Base-by-base conservation (phyloP, 805 yeast species). In the Lipomyces japonicus region DNA sequence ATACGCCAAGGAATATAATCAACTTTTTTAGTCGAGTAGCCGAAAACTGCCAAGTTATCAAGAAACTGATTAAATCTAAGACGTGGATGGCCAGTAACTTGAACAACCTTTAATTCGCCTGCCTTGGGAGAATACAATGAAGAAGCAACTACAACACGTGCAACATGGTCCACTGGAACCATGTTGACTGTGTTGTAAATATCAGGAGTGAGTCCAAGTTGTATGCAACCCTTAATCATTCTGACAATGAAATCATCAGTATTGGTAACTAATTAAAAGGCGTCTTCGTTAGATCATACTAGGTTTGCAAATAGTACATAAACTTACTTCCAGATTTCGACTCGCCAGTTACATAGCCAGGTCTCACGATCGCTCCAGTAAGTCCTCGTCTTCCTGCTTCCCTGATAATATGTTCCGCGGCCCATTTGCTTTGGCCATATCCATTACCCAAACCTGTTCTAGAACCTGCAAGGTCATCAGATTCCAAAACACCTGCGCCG, bases 91-190 rank as follows among this genome's bases (percentile, higher is more conserved):
- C 91, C 95, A 4, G 97, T 93, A n/a, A 93, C 97, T 39, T 93
- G 98, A 1, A 88, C 89, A 37, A 95, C 98, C 0, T 82, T 71
- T 38, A 81, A 69, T 14, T 71, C 71, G 16, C 44, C 23, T 14
- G 44, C 19, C 21, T 68, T 61, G 22, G 93, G 86, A 24, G 95
- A 91, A 62, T 80, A 79, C 55, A 93, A 74, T 0, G 96, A 84
- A 24, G 93, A 71, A 1, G 97, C 87, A 44, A 82, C 86, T 23
- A 83, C 86, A 22, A 89, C 86, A 41, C 95, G 78, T 1, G 99
- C 97, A 58, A 93, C 98, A 64, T 93, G 98, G 62, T 95, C 97
- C 39, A 93, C 98, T 2, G 98, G 98, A 21, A 88, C 97, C 85
- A 90, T 88, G 69, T 93, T 93, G 34, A 91, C 95, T 41, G 82